These are phyloP conservation scores for Berkeleyomyces basicola DNA, from an alignment of 2,329 filamentous ascomycete genomes.

Conservation along the genomic window DNA sequence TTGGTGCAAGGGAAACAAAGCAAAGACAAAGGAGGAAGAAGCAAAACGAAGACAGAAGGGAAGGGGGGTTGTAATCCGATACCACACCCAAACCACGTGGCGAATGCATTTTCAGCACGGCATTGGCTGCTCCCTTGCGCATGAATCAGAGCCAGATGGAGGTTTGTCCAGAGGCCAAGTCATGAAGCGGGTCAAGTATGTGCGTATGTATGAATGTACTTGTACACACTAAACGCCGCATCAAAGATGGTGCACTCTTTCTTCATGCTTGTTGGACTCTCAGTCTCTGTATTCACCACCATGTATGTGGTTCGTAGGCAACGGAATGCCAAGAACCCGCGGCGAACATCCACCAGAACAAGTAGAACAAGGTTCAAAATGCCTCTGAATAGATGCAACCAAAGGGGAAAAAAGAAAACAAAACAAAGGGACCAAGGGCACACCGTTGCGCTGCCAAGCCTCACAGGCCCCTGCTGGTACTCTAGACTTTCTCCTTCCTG, in stretches of 20 bases:
- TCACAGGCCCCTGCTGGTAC: not conserved
- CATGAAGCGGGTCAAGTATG: not conserved
- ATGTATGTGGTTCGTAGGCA: not conserved
- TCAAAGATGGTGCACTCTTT: not conserved
- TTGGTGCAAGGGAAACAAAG: not conserved
- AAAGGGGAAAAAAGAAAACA: not conserved
- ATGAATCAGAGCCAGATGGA: not conserved
- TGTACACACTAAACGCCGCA: too few species aligned
- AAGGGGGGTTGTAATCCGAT: not conserved
- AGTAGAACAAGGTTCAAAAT: not conserved
- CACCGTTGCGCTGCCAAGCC: not conserved
- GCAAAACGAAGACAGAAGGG: not conserved
- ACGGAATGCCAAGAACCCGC: not conserved
- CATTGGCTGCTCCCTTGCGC: not conserved
- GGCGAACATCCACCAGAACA: not conserved
- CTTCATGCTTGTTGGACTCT: not conserved
- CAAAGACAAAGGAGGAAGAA: not conserved
- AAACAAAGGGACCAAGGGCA: not conserved
- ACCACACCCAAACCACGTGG: not conserved
- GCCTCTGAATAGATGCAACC: not conserved
- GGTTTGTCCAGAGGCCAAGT: not conserved
- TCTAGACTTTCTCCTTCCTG: not conserved
- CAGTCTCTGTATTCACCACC: not conserved
- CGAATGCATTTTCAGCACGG: slow-evolving; percentile 1
- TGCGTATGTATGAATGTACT: too few species aligned